These are phyloP conservation scores for Striga asiatica DNA, from an alignment of 257 asterid genomes.

Conservation along the genomic window DNA sequence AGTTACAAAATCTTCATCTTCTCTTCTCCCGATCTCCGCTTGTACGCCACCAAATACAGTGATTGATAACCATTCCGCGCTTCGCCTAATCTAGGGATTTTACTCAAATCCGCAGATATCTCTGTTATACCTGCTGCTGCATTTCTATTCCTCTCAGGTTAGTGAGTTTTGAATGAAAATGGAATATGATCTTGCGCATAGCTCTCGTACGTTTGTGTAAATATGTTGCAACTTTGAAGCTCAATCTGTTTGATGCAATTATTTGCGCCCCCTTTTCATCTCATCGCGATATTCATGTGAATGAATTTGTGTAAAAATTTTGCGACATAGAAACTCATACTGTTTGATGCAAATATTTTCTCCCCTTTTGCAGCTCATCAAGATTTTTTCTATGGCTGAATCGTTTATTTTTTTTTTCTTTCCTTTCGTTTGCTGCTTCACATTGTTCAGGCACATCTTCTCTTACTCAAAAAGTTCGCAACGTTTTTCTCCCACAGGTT, in stretches of 20 bases:
- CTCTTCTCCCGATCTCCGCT: conserved; percentile 5
- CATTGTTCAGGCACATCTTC: background rate
- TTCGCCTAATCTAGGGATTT: too few relatives aligned
- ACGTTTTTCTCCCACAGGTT: conserved; percentile 9
- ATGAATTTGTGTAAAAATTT: background rate
- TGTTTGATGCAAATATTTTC: background rate
- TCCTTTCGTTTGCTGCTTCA: background rate
- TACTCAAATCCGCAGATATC: background rate
- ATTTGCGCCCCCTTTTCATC: background rate
- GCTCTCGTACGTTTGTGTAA: background rate
- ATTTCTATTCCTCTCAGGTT: background rate
- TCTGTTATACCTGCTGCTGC: background rate
- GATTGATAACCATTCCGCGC: background rate
- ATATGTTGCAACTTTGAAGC: background rate
- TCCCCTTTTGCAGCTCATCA: background rate
- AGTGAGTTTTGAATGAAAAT: background rate
- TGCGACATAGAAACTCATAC: background rate
- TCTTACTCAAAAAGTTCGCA: background rate
- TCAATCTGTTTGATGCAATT: background rate
- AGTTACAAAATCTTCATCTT: conserved; percentile 5
- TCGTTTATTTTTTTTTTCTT: background rate
- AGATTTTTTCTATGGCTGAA: background rate
- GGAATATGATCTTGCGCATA: background rate
- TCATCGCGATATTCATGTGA: background rate
- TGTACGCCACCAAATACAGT: background rate